Evolutionary conservation across 2,329 filamentous ascomycete genomes (phyloP), one percentile per base, ranked within the genome.

Genomic region (Ophiosphaerella narmari): DNA sequence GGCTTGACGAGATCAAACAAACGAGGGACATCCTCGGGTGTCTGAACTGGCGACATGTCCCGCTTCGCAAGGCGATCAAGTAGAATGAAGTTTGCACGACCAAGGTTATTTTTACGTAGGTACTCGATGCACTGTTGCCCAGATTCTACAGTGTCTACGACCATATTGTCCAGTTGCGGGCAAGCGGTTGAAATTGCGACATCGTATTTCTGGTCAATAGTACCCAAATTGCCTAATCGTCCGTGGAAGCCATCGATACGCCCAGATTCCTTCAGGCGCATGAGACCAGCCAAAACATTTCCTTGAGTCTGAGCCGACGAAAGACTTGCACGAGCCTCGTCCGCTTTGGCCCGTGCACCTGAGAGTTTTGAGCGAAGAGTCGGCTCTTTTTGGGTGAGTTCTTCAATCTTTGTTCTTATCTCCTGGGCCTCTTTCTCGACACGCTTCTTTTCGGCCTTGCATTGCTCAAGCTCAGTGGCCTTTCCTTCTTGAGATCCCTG

Each of bases 121-220:
- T 99, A 94, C 68, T 97, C 94, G 57, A 99, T 97, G 73, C 95
- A 99, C 71, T 97, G 92, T 74, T 99, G 94, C 57, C 92, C 94
- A 50, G 91, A 90, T 65, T 97, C 94, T 12, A 97, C 93, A 1
- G 90, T 92, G 65, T 97, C 94, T 0, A 96, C 96, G 8, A 99
- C 93, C 74, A 99, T 92, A 68, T 97, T 96, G 74, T 99, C 91
- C 8, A 99, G 83, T 2, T 89, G 83, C 39, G 90, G 87, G 62
- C 94, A 97, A 9, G 94, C 95, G 0, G 94, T 99, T 0, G 95
- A 99, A 53, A 99, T 96, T n/a, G 94, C 94, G 37, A 99, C 86
- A 66, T 99, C 94, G 72, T 96, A 99, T 74, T 90, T 90, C 69
- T 90, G 82, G 65, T 99, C 92, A 60, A 99, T 99, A 0, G 90